Conservation (phyloP, 2,329 filamentous ascomycete species). For the Neurospora crassa region DNA sequence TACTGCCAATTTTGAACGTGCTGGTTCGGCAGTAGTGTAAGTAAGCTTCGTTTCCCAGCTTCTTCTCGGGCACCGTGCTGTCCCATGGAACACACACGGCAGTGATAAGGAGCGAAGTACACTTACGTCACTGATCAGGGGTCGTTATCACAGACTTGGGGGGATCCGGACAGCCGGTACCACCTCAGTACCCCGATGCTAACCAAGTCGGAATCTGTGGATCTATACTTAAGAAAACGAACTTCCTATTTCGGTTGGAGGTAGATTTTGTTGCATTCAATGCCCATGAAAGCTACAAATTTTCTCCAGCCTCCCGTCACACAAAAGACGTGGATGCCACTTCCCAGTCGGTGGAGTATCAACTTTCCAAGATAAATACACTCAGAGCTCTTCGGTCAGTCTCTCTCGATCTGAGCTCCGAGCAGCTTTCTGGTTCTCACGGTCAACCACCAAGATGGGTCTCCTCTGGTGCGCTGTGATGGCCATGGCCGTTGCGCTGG, state of each 20-base stretch:
- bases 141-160: not conserved
- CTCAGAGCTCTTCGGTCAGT: not conserved
- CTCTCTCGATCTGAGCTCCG: not conserved
- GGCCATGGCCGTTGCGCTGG: constrained; percentile 1
- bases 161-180: not conserved
- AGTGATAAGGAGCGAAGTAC: not conserved
- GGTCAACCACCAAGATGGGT: not conserved
- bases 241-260: not conserved
- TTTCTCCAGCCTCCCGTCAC: not conserved
- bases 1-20: not conserved
- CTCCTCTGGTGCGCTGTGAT: not conserved
- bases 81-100: not conserved
- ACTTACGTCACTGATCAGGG: not conserved
- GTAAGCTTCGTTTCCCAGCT: not conserved
- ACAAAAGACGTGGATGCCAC: not conserved
- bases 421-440: not conserved
- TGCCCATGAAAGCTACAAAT: not conserved
- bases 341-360: not conserved
- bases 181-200: not conserved
- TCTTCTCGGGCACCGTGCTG: not conserved
- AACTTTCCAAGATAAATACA: not conserved
- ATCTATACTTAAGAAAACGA: not conserved
- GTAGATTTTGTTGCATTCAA: not conserved
- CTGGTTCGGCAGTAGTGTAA: not conserved
- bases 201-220: not conserved